These are phyloP conservation scores for Coix lacrymajobi DNA, from an alignment of 176 grass and related monocot genomes.

Conservation along the genomic window DNA sequence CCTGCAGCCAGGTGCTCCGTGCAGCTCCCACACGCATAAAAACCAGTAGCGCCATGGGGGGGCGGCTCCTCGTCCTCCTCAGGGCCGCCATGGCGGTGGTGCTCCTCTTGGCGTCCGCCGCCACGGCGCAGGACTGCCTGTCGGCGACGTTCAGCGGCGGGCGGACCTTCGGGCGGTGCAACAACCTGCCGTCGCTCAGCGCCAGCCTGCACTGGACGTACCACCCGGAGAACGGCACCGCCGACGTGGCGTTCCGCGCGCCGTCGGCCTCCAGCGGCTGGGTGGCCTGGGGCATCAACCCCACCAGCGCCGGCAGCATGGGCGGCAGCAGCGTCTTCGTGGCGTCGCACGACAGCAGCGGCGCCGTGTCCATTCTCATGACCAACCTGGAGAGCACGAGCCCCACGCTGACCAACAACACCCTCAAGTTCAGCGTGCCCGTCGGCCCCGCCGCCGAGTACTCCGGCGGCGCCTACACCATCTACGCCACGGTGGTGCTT, in stretches of 20 bases:
- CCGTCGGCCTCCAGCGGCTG: constrained; percentile 19
- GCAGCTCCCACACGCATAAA: neutral
- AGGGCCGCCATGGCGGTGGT: neutral
- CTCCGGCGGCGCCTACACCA: constrained; percentile 47
- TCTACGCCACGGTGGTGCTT: constrained; percentile 56
- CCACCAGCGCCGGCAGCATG: neutral
- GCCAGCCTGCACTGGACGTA: constrained; percentile 81
- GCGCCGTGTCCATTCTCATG: constrained; percentile 24
- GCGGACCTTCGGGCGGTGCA: constrained; percentile 41
- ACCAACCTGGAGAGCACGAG: neutral
- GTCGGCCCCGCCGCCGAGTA: constrained; percentile 35
- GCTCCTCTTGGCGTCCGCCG: constrained; percentile 14
- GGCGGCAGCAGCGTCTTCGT: constrained; percentile 46
- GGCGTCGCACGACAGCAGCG: constrained; percentile 42
- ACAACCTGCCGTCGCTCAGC: constrained; percentile 37
- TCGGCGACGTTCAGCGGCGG: constrained; percentile 45
- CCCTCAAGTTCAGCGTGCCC: constrained; percentile 33
- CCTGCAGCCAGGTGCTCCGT: neutral
- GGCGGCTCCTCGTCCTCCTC: neutral
- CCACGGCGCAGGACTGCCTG: constrained; percentile 45
- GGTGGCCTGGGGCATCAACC: constrained; percentile 94
- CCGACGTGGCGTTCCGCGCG: constrained; percentile 67
- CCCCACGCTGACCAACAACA: neutral
- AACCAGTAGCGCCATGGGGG: constrained; percentile 27
- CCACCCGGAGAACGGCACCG: constrained; percentile 61